phyloP scores from a whole-genome alignment of 2,329 filamentous ascomycete species.

The Aquanectria penicillioides region DNA sequence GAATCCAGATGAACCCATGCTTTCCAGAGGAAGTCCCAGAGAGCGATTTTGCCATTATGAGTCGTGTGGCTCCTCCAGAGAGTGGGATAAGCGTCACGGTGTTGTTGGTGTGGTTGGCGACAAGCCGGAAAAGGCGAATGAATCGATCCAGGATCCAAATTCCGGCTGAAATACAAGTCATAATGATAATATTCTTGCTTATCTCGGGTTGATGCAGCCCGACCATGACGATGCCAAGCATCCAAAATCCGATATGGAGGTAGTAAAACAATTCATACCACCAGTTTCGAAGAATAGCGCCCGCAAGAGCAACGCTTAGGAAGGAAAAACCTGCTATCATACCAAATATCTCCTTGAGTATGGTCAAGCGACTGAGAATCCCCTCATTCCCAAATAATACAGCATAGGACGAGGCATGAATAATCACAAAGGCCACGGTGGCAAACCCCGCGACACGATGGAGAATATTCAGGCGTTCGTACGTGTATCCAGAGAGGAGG shows the following conservation, averaged over 20 bases:
- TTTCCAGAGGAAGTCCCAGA: constrained; percentile 61
- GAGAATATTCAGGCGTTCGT: constrained; percentile 67
- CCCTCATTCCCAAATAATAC: constrained; percentile 49
- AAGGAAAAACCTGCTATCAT: constrained; percentile 60
- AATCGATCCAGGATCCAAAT: constrained; percentile 64
- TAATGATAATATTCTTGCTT: constrained; percentile 52
- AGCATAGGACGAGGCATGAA: constrained; percentile 58
- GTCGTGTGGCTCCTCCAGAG: constrained; percentile 62
- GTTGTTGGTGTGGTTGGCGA: constrained; percentile 60
- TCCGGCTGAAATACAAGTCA: constrained; percentile 53
- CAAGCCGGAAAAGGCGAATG: constrained; percentile 56
- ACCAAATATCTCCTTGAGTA: constrained; percentile 55
- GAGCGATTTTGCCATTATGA: constrained; percentile 62
- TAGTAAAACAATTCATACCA: constrained; percentile 68
- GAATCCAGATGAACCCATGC: constrained; percentile 74
- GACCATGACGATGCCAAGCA: constrained; percentile 58
- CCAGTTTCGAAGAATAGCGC: constrained; percentile 54
- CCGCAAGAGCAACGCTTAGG: constrained; percentile 54
- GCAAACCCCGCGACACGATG: constrained; percentile 64
- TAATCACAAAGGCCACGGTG: constrained; percentile 55
- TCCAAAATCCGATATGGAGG: constrained; percentile 60
- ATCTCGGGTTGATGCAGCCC: constrained; percentile 63
- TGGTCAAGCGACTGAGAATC: constrained; percentile 46
- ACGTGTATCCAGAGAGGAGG: constrained; percentile 63
- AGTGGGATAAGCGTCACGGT: constrained; percentile 63